These are phyloP conservation scores for Alternaria atra DNA, from an alignment of 2,329 filamentous ascomycete genomes.

Conservation along the genomic window DNA sequence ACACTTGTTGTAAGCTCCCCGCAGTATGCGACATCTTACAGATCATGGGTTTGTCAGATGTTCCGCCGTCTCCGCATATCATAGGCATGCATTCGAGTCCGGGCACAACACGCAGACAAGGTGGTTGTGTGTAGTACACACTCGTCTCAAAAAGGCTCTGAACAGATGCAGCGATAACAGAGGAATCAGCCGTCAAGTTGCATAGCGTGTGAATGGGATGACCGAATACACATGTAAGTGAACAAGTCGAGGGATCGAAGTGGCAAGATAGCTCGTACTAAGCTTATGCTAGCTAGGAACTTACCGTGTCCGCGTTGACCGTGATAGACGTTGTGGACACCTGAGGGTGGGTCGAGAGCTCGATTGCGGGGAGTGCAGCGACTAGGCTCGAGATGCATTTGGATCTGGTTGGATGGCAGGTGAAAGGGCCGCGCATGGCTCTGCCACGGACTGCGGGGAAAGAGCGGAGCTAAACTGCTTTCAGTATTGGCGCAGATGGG, in stretches of 20 bases:
- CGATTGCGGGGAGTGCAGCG: constrained; percentile 29
- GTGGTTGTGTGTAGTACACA: neutral
- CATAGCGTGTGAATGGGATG: constrained; percentile 11
- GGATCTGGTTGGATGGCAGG: constrained; percentile 22
- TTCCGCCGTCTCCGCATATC: constrained; percentile 16
- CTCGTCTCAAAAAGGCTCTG: neutral
- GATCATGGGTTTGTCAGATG: constrained; percentile 14
- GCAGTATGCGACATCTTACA: constrained; percentile 19
- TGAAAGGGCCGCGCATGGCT: constrained; percentile 18
- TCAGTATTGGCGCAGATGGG: constrained; percentile 22
- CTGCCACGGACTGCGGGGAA: constrained; percentile 49
- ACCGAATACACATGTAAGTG: constrained; percentile 11
- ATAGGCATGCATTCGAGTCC: constrained; percentile 1
- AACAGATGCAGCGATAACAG: neutral
- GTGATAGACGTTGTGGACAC: constrained; percentile 30
- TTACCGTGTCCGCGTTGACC: constrained; percentile 25
- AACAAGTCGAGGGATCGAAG: constrained; percentile 16
- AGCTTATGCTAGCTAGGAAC: constrained; percentile 29
- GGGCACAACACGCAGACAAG: neutral
- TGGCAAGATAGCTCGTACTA: constrained; percentile 25
- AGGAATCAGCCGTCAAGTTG: neutral
- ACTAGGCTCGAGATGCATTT: constrained; percentile 19
- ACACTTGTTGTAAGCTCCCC: constrained; percentile 18
- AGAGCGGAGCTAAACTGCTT: constrained; percentile 27
- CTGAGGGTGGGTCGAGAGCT: constrained; percentile 29